phyloP scores from a whole-genome alignment of 495 filamentous ascomycete genomes.

The Xanthoparmelia taractica region DNA sequence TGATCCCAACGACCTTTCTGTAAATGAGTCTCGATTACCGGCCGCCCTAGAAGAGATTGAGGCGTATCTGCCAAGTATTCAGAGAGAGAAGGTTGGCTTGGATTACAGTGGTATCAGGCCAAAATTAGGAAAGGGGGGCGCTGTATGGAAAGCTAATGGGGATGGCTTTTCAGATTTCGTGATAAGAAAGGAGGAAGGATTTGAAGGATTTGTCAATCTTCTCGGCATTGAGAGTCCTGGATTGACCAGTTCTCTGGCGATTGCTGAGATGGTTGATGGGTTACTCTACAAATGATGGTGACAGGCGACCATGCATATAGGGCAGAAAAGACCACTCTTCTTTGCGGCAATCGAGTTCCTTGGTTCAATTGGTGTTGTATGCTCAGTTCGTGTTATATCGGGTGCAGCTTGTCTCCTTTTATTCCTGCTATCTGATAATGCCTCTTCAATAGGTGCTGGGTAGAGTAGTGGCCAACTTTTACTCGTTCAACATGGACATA shows the following conservation, averaged over 20 bases:
- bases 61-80: conserved; percentile 68
- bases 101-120: conserved; percentile 91
- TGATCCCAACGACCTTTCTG: conserved; percentile 48
- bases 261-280: conserved; percentile 71
- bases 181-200: conserved; percentile 73
- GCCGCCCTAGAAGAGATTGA: conserved; percentile 66
- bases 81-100: conserved; percentile 55
- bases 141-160: conserved; percentile 49
- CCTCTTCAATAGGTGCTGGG: background rate
- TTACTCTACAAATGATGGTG: conserved; percentile 53
- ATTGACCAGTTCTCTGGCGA: conserved; percentile 80
- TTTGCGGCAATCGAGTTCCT: background rate
- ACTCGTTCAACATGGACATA: too few relatives aligned
- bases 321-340: too few relatives aligned
- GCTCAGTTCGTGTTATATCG: too few relatives aligned
- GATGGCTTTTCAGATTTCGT: conserved; percentile 76
- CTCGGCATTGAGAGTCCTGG: conserved; percentile 94
- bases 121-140: conserved; percentile 60
- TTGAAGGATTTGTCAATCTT: conserved; percentile 81
- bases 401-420: background rate
- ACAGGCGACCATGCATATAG: background rate
- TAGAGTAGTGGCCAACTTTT: too few relatives aligned
- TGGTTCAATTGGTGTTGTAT: background rate
- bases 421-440: background rate
- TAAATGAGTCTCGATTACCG: conserved; percentile 49